Evolutionary conservation across 371 early-diverging fungal species (phyloP).

Genomic region (Rhizomucor miehei): DNA sequence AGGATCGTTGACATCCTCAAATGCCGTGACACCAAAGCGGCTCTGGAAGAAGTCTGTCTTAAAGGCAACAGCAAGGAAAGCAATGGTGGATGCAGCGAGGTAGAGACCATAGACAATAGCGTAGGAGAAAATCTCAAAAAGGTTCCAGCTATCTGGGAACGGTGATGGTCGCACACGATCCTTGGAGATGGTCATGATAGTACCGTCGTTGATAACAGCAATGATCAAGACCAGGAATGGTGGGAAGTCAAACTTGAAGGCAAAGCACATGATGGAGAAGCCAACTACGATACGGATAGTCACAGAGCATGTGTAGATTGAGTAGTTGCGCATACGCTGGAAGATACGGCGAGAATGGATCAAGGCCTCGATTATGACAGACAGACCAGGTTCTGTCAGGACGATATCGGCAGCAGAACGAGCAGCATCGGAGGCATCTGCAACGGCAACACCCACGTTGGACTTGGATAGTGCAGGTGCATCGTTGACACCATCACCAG

Average conservation of each 20-base stretch:
- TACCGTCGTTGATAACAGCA: slow-evolving; percentile 63
- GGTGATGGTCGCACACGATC: slow-evolving; percentile 60
- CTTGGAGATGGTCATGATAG: slow-evolving; percentile 63
- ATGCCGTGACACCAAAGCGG: slow-evolving; percentile 33
- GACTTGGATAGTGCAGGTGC: slow-evolving; percentile 90
- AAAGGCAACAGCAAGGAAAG: slow-evolving; percentile 45
- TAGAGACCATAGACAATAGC: slow-evolving; percentile 60
- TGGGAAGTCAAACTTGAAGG: slow-evolving; percentile 62
- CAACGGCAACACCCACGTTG: slow-evolving; percentile 85
- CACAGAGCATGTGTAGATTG: slow-evolving; percentile 63
- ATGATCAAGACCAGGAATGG: slow-evolving; percentile 65
- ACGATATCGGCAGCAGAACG: slow-evolving; percentile 80
- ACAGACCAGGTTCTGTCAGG: slow-evolving; percentile 76
- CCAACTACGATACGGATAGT: slow-evolving; percentile 66
- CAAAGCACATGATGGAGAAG: slow-evolving; percentile 56
- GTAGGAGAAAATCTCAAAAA: slow-evolving; percentile 55
- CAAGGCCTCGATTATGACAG: slow-evolving; percentile 69
- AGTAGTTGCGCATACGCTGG: slow-evolving; percentile 70
- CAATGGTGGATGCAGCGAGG: slow-evolving; percentile 55
- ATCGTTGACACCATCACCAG: slow-evolving; percentile 98
- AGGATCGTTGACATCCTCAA: slow-evolving; percentile 34
- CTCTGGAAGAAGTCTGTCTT: slow-evolving; percentile 48
- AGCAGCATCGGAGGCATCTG: slow-evolving; percentile 75
- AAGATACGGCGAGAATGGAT: slow-evolving; percentile 69
- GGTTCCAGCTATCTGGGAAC: slow-evolving; percentile 58